Base-by-base conservation (phyloP, 768 basidiomycete genomes). In the Lactarius deliciosus region DNA sequence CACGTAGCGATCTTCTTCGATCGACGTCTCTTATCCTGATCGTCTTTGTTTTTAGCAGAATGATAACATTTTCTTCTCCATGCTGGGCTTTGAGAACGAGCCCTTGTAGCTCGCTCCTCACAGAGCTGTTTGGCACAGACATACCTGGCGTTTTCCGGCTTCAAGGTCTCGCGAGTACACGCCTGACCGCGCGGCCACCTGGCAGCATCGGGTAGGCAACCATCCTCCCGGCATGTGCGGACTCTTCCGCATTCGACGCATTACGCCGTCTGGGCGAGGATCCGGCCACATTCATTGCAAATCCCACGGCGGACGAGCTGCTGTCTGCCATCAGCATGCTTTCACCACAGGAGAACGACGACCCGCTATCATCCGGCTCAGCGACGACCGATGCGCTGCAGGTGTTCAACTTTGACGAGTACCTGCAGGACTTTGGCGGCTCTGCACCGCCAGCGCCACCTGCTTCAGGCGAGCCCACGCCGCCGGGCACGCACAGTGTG, bases 391-490 rank as follows among this genome's bases (percentile, higher is more conserved):
- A 66, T 22, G 11, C 28, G n/a, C 2, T 25, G n/a, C n/a, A 22
- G 10, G 16, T 1, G 11, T 67, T 67, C 62, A 63, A 67, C 30
- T 30, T 63, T n/a, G 66, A 67, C 8, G 66, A 67, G 10, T 63
- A 60, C 25, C 34, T 67, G 8, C 34, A 45, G 34, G 66, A 63
- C 16, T 63, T n/a, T 40, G 58, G 53, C 6, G 20, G 8, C 28
- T 22, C 34, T 3, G 18, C 54, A 40, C 38, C 1, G 0, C 38
- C 38, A 25, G 16, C 58, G 2, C 57, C 32, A 47, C 20, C 25
- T 2, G 28, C 20, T 2, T 4, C 11, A 7, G n/a, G 8, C 13
- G 11, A 20, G 2, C 2, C 25, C 15, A 25, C 53, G 2, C 18
- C 22, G 8, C 34, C 11, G 16, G n/a, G 36, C 41, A 30, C 9